Percentiles rank a stretch among this genome's conserved stretches.
Evolutionary conservation across 495 filamentous ascomycete species (phyloP).

Genomic region (Filosporella fistucella): DNA sequence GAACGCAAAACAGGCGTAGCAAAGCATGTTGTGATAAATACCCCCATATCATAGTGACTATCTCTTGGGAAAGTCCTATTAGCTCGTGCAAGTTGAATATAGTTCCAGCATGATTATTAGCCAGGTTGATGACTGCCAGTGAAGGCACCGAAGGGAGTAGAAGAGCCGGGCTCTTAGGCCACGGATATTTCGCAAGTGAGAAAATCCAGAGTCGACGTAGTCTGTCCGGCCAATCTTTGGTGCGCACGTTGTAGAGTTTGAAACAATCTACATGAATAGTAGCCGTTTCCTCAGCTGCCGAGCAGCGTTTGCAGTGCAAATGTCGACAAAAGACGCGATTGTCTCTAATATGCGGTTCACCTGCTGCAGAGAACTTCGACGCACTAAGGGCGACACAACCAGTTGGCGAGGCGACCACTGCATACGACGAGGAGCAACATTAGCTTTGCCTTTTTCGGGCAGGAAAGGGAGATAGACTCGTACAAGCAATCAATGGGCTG

Average conservation of each 20-base stretch:
- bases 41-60: constrained; percentile 1
- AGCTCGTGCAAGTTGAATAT: background rate
- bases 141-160: constrained; percentile 2
- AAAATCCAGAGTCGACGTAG: constrained; percentile 1
- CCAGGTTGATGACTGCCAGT: constrained; percentile 1
- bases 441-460: background rate
- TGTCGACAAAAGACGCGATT: background rate
- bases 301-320: background rate
- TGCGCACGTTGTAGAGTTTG: constrained; percentile 1
- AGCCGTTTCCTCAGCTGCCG: constrained; percentile 1
- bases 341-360: constrained; percentile 8
- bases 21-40: constrained; percentile 1
- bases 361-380: constrained; percentile 7
- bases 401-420: constrained; percentile 1
- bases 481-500: constrained; percentile 7
- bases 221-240: background rate
- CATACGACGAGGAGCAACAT: constrained; percentile 1
- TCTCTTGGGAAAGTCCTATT: background rate
- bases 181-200: constrained; percentile 5
- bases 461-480: background rate
- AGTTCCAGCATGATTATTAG: background rate
- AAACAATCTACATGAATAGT: constrained; percentile 6
- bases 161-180: background rate
- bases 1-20: constrained; percentile 2
- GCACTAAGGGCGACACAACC: constrained; percentile 6